Percentiles rank a stretch among this genome's conserved stretches.
phyloP scores from a whole-genome alignment of 495 filamentous ascomycete species.

The Xylaria castorea region DNA sequence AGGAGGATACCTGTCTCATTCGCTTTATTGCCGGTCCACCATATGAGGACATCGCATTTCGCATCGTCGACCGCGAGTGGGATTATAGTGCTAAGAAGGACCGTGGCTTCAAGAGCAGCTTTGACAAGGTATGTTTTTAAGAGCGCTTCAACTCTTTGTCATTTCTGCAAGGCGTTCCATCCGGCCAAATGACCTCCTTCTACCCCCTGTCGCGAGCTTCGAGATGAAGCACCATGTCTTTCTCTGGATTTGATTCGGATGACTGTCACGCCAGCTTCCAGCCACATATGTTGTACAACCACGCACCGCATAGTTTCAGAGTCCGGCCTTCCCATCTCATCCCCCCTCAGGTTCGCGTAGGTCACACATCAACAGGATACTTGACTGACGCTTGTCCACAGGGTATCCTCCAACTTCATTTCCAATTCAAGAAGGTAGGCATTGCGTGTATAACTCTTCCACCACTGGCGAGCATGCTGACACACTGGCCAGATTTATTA shows the following conservation, averaged over 20 bases:
- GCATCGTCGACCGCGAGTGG: constrained; percentile 99
- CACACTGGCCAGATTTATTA: constrained; percentile 65
- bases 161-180: not conserved
- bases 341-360: constrained; percentile 22
- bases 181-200: not conserved
- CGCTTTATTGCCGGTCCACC: constrained; percentile 94
- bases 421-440: constrained; percentile 88
- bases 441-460: constrained; percentile 7
- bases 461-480: constrained; percentile 42
- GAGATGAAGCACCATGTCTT: constrained; percentile 21
- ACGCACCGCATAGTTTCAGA: constrained; percentile 26
- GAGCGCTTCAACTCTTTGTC: constrained; percentile 12
- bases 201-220: constrained; percentile 3
- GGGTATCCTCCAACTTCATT: constrained; percentile 97
- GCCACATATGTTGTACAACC: constrained; percentile 30
- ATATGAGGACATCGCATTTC: constrained; percentile 96
- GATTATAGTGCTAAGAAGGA: constrained; percentile 97
- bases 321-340: constrained; percentile 25
- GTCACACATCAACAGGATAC: constrained; percentile 3
- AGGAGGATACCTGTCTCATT: constrained; percentile 97
- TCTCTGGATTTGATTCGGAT: constrained; percentile 22
- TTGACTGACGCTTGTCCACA: constrained; percentile 41
- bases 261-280: constrained; percentile 29
- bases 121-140: constrained; percentile 82
- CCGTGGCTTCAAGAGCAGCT: constrained; percentile 92